These are phyloP conservation scores for Dacryopinax spathularia DNA, from an alignment of 768 basidiomycete genomes.

Conservation along the genomic window DNA sequence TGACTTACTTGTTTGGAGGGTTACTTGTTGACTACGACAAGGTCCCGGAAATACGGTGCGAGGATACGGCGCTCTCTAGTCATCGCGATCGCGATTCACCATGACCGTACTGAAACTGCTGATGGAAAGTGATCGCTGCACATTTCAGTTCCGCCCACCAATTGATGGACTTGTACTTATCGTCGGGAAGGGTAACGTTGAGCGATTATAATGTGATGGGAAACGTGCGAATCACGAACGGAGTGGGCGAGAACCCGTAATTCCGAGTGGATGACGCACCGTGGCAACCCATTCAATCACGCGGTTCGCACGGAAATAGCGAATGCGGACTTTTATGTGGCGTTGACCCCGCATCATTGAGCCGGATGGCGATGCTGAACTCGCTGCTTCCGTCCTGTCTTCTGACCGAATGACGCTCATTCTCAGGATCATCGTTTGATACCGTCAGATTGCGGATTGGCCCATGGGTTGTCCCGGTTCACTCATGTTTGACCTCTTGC, in stretches of 20 bases:
- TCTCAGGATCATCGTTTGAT: not conserved
- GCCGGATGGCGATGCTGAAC: not conserved
- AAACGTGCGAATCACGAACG: not conserved
- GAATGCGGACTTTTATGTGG: not conserved
- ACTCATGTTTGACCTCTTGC: no score
- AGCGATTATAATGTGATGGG: not conserved
- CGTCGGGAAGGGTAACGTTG: not conserved
- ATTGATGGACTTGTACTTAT: not conserved
- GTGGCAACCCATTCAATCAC: not conserved
- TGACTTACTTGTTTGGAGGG: no score
- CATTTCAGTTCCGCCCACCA: not conserved
- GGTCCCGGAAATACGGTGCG: no score
- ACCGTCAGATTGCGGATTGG: constrained; percentile 2
- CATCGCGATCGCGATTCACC: no score
- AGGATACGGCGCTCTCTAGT: no score
- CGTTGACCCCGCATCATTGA: constrained; percentile 1
- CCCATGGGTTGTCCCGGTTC: not conserved
- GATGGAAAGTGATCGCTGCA: no score
- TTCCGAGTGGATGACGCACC: constrained; percentile 2
- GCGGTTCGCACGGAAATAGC: constrained; percentile 1
- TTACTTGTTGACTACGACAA: no score
- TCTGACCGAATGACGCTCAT: not conserved
- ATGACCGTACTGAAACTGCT: no score
- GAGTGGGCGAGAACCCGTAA: not conserved
- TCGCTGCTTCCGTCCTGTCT: not conserved